Conservation (phyloP, 1,139 yeast species). For the Magnusiomyces magnusii region DNA sequence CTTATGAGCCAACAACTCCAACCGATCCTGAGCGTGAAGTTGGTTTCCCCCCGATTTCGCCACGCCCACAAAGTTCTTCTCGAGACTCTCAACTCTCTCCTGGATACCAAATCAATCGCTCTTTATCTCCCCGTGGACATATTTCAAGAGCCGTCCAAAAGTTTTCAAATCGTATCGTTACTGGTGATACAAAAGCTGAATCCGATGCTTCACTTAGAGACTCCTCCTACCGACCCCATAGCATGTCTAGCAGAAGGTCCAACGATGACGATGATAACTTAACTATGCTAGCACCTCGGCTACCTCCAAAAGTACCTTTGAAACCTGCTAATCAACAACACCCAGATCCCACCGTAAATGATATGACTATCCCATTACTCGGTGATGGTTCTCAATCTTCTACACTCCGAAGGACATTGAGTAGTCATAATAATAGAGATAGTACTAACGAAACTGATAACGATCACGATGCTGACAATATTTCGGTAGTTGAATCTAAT, state of each 20-base stretch:
- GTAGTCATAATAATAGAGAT: too few relatives aligned
- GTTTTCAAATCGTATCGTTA: constrained; percentile 4
- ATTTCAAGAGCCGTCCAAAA: constrained; percentile 2
- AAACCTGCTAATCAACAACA: not conserved
- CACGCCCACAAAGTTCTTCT: not conserved
- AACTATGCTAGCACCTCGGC: not conserved
- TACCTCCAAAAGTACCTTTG: not conserved
- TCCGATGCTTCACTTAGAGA: not conserved
- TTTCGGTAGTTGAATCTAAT: not conserved
- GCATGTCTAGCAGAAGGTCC: not conserved
- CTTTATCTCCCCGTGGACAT: not conserved
- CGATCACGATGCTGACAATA: not conserved
- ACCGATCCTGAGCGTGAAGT: not conserved
- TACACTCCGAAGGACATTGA: too few relatives aligned
- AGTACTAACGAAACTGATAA: not conserved
- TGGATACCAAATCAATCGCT: not conserved
- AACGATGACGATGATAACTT: not conserved
- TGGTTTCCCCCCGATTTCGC: not conserved
- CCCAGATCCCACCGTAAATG: not conserved
- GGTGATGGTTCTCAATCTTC: not conserved
- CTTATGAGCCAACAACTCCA: not conserved
- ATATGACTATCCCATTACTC: not conserved
- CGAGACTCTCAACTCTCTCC: not conserved
- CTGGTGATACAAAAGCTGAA: not conserved
- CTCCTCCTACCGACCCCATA: not conserved